Base-by-base conservation (phyloP, 176 grass and related monocot species). In the Cenchrus purpureus region DNA sequence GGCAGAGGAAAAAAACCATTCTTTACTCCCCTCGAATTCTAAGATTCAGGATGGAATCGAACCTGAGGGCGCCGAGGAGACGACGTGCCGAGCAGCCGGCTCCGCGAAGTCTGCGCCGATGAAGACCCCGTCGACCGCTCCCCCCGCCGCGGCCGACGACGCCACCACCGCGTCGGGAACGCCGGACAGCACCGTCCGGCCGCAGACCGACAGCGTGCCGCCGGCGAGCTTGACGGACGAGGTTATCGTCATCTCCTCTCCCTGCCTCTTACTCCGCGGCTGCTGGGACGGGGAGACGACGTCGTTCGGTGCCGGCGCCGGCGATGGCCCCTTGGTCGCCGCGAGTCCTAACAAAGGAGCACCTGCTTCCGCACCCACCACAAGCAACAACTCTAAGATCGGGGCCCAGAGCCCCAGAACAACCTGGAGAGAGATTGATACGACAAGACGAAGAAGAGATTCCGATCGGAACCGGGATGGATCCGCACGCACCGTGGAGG, bases 61-160 rank as follows among this genome's bases (percentile, higher is more conserved):
- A 98, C 95, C 68, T 93, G 0, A 98, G 84, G 8, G 74, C 52
- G 8, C 96, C 96, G 31, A 98, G 91, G 96, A 83, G 86, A 98
- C 59, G 85, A 92, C 86, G 45, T 98, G 96, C 9, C 91, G 89
- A 42, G 73, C 87, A 13, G 74, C 85, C 25, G 81, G 77, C 10
- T 48, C 25, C 2, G 84, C 10, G 68, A 95, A 88, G 42, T 92
- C 73, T 16, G 91, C 91, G 44, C 93, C 96, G 81, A 98, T 17
- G 79, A 95, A 98, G 73, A 98, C 46, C 68, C 96, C 96, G 8
- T 98, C 91, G 12, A 98, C 84, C 0, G 89, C 64, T 12, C 89
- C 93, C 48, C 64, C 68, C 53, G 79, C 86, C 9, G 87, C 86
- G 0, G 96, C 93, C 4, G 93, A 87, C n/a, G 87, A 88, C 46